These are phyloP conservation scores for Protomyces lactucae-debilis DNA, from an alignment of 1,139 yeast species.

Conservation along the genomic window DNA sequence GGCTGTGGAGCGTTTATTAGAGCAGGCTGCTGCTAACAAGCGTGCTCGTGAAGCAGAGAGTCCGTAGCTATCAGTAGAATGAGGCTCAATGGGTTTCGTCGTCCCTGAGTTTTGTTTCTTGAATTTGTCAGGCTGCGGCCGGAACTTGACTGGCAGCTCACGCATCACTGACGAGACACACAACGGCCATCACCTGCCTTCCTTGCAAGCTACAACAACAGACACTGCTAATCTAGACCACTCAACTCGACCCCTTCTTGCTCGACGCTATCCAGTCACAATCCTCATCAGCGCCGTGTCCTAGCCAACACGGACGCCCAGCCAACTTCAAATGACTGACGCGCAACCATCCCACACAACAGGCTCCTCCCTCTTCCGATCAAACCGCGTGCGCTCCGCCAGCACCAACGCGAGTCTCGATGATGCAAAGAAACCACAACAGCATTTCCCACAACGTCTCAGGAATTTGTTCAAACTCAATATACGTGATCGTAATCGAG, in stretches of 20 bases:
- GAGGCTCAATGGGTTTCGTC: too few species aligned
- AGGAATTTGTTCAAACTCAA: constrained; percentile 24
- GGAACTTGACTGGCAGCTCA: too few species aligned
- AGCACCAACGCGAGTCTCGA: constrained; percentile 11
- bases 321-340: not conserved
- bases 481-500: constrained; percentile 20
- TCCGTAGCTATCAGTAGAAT: too few species aligned
- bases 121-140: too few species aligned
- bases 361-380: constrained; percentile 3
- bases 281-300: too few species aligned
- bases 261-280: too few species aligned
- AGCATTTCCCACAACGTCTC: constrained; percentile 19
- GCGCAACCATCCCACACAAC: not conserved
- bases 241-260: too few species aligned
- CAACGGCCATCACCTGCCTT: too few species aligned
- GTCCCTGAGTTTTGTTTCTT: too few species aligned
- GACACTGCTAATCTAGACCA: too few species aligned
- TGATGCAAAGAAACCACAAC: constrained; percentile 9
- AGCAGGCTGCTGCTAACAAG: not conserved
- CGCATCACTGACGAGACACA: too few species aligned
- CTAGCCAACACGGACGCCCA: not conserved
- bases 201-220: too few species aligned
- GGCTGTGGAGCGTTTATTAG: not conserved
- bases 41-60: not conserved
- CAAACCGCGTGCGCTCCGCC: constrained; percentile 15